Conservation (phyloP, 2,329 filamentous ascomycete species). For the Ustilaginoidea virens region DNA sequence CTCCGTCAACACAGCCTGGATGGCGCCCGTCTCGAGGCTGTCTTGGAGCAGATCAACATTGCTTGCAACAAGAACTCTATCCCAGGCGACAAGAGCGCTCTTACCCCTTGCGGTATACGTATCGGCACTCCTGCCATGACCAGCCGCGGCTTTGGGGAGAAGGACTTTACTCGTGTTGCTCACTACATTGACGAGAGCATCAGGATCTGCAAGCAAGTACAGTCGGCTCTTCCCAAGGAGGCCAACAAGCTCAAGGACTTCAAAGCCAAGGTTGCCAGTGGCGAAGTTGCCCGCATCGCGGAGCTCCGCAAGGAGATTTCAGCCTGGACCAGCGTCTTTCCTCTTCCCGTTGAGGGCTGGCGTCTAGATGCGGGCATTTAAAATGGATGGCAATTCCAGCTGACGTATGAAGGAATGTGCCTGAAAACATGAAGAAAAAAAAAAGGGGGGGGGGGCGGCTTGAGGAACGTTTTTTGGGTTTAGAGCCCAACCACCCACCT, state of each 20-base stretch:
- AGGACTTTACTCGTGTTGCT: constrained; percentile 84
- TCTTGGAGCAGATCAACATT: constrained; percentile 96
- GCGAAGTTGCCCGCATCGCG: constrained; percentile 68
- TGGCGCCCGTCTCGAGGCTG: constrained; percentile 86
- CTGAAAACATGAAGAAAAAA: constrained; percentile 1
- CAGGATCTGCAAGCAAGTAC: constrained; percentile 80
- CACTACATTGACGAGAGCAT: constrained; percentile 79
- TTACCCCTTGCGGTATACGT: constrained; percentile 87
- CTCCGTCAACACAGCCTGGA: constrained; percentile 78
- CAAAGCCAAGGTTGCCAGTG: constrained; percentile 75
- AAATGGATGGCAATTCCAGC: constrained; percentile 9
- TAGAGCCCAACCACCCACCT: no score
- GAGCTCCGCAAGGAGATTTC: constrained; percentile 80
- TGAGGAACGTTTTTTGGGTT: no score
- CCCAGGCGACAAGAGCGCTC: constrained; percentile 90
- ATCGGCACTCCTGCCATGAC: constrained; percentile 98
- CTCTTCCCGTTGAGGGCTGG: constrained; percentile 72
- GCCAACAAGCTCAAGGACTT: constrained; percentile 99
- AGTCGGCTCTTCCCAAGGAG: constrained; percentile 76
- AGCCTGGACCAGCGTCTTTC: constrained; percentile 76
- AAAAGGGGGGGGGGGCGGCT: constrained; percentile 3
- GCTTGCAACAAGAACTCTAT: constrained; percentile 99
- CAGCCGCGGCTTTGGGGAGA: constrained; percentile 78
- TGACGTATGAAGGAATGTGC: not conserved
- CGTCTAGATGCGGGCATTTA: constrained; percentile 44